Evolutionary conservation across 108 stramenopile genomes (phyloP), one percentile per base, ranked within the genome.

Genomic region (Pseudonitzschia multiseries): DNA sequence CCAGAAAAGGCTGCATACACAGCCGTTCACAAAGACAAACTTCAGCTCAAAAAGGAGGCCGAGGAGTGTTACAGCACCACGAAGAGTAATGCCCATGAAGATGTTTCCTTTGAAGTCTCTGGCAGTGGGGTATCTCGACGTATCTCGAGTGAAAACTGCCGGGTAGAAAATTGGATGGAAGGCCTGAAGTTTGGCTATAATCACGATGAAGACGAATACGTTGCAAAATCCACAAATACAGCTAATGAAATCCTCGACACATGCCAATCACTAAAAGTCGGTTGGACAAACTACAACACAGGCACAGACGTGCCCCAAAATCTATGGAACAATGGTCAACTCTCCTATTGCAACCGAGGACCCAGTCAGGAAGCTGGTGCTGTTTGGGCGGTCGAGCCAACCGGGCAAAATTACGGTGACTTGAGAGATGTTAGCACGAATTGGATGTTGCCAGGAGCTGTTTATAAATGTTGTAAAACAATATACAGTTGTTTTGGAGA

Each of bases 401-500:
- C 12, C 3, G 54, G 54, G 10, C 54, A 56, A 56, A 56, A 56
- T 10, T 56, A 56, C 10, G 54, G 54, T 22, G 54, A 56, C 20
- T 10, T 56, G 22, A 56, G 54, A 56, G 54, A 56, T 24, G 54
- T 56, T 2, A 56, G 54, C 24, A 56, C 10, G 54, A 56, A 26
- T 24, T 56, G 54, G 54, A 2, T 26, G 13, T 56, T 56, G 54
- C 54, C 54, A 10, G 54, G 54, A 56, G 54, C 54, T 24, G 54
- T 56, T 22, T 56, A 56, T 22, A 56, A 56, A 26, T 56, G 54
- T 56, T 56, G 54, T 10, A 56, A 56, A 24, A 56, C n/a, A 26
- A 56, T 56, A 56, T 56, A 56, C 54, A 56, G 54, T 10, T 56
- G 54, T 56, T 56, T 56, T 26, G 54, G 26, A 56, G 54, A 48